Base-by-base conservation (phyloP, 345 rosid species). In the Pistacia vera region DNA sequence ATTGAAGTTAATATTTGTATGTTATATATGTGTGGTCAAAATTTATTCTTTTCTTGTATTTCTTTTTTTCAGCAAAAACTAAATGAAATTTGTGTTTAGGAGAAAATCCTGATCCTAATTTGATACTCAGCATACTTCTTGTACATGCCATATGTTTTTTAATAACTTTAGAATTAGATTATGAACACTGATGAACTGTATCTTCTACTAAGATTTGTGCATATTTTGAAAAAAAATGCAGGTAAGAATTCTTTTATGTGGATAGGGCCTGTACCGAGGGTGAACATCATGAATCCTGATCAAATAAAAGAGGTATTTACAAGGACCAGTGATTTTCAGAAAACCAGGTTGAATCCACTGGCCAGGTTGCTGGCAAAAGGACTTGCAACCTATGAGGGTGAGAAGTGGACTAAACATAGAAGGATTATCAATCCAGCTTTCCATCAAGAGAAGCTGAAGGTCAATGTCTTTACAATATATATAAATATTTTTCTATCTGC, bases 351-450 rank as follows among this genome's bases (percentile, higher is more conserved):
- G 0, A 84, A 80, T 74, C 83, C 92, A 22, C 57, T 78, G 55
- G 0, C 20, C 28, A 80, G 72, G 68, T 6, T 75, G 25, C 72
- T 88, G 54, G 81, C 59, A 51, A 48, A 68, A 0, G 92, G 90
- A 30, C 79, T 88, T 8, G 81, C 51, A 0, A 59, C 33, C 28
- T 71, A 72, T 20, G 83, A 83, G 8, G 92, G 88, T 25, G 81
- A 85, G 30, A 80, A 86, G 71, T 88, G 91, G 91, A 76, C 75
- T 10, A 81, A 54, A n/a, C 88, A 81, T 58, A 83, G 91, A 65
- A 86, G 80, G 74, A 83, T 88, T 35, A 77, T 83, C 68, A 88
- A 88, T 44, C 91, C 87, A 4, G 90, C 91, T 11, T 88, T 88
- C 70, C 83, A 81, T 28, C 75, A 72, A 12, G 87, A 86, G 75